Conservation (phyloP, 768 basidiomycete species). For the Cubamyces sp. region DNA sequence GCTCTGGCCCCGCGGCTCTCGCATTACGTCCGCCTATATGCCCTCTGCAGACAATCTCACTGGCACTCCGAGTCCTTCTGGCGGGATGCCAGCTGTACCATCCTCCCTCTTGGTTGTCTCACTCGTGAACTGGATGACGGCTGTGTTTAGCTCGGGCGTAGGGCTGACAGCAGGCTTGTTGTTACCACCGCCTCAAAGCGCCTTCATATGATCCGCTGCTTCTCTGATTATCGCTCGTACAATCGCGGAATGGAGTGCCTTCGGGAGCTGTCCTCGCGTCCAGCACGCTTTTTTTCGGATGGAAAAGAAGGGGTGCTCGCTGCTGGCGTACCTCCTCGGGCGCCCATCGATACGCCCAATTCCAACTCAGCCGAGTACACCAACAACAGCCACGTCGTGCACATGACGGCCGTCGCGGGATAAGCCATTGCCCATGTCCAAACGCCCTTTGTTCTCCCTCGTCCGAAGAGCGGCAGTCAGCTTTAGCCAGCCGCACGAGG, state of each 20-base stretch:
- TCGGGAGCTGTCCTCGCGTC: not conserved
- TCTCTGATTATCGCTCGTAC: slow-evolving; percentile 13
- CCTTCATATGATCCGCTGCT: not conserved
- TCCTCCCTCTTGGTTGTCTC: too few relatives aligned
- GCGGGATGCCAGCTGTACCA: too few relatives aligned
- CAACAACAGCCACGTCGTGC: not conserved
- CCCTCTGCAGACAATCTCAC: too few relatives aligned
- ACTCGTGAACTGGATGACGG: too few relatives aligned
- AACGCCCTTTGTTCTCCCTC: not conserved
- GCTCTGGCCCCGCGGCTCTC: too few relatives aligned
- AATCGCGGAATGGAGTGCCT: not conserved
- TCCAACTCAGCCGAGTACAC: slow-evolving; percentile 14
- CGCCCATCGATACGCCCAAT: slow-evolving; percentile 19
- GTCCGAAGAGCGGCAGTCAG: not conserved
- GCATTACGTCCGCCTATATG: too few relatives aligned
- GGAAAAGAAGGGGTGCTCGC: not conserved
- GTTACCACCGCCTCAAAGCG: not conserved
- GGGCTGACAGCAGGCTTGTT: too few relatives aligned
- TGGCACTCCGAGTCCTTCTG: too few relatives aligned
- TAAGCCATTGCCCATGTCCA: too few relatives aligned
- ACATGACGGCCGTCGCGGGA: not conserved
- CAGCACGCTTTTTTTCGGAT: not conserved
- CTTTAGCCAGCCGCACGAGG: not conserved
- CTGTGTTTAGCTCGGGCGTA: too few relatives aligned
- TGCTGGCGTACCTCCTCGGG: slow-evolving; percentile 3